Evolutionary conservation across 345 rosid species (phyloP), one percentile per base, ranked within the genome.

Genomic region (Salix exigua): DNA sequence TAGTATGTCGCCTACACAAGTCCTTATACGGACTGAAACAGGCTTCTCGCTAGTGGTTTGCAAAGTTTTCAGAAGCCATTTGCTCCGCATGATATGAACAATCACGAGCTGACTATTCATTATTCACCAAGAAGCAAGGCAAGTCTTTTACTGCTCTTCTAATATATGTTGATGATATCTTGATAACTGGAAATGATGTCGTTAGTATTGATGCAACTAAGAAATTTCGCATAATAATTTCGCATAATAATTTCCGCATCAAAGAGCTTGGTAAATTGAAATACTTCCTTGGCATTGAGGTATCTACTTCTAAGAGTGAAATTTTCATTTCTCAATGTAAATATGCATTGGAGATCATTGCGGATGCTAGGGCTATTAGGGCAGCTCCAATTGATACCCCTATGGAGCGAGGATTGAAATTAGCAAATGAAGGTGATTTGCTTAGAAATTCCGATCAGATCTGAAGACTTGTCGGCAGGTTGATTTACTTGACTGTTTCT

Each of bases 401-500:
- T 38, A 38, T 38, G 42, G 42, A 38, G 10, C 77, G 50, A 60
- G 37, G 77, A 18, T 40, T 63, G 44, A 74, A 74, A 42, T 64
- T 61, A 19, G 23, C 50, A 13, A 60, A 74, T n/a, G 63, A 61
- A 14, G 44, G 69, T 63, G 77, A 74, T 8, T 40, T 42, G 2
- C 68, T 74, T 26, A 63, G 63, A n/a, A 70, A 74, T 42, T 38
- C 40, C 12, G 25, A 37, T 37, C 48, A 17, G 8, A 63, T 42
- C 16, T 42, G 61, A 42, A 74, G 68, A 31, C 37, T 71, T 4
- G 33, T 55, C 28, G 65, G 64, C 10, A 30, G 42, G n/a, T 50
- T 71, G 64, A 71, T 71, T 28, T 48, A 71, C 28, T 62, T 71
- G 40, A 51, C 74, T 9, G 26, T 71, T 55, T 71, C 42, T 28